These are phyloP conservation scores for Wakefieldia striispora DNA, from an alignment of 768 basidiomycete genomes.

Conservation along the genomic window DNA sequence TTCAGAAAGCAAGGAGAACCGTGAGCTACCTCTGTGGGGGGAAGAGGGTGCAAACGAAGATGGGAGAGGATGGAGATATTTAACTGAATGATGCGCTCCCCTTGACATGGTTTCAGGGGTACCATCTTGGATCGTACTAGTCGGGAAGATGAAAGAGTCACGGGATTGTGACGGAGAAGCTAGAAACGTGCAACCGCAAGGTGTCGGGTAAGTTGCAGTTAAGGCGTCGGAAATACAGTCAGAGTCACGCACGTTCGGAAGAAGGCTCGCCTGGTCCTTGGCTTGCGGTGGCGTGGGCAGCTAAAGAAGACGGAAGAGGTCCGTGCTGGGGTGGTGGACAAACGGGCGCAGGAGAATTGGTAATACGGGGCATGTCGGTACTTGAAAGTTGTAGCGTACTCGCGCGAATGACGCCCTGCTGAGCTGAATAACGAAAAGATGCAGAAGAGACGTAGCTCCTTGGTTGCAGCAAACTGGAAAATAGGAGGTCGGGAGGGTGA, in stretches of 20 bases:
- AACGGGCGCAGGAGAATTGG: constrained; percentile 2
- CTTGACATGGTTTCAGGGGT: constrained; percentile 24
- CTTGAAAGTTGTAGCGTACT: constrained; percentile 65
- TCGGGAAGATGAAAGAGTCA: constrained; percentile 42
- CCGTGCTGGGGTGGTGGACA: background rate
- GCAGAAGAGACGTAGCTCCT: constrained; percentile 41
- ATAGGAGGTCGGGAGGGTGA: background rate
- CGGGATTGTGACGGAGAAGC: constrained; percentile 24
- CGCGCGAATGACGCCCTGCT: constrained; percentile 59
- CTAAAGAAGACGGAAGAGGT: background rate
- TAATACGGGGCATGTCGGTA: constrained; percentile 33
- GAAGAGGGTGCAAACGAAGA: constrained; percentile 27
- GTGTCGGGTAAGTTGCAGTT: constrained; percentile 6
- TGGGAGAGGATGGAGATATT: constrained; percentile 13
- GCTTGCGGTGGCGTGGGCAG: constrained; percentile 13
- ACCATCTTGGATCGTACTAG: constrained; percentile 20
- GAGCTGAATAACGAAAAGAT: constrained; percentile 17
- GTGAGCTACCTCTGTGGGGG: constrained; percentile 23
- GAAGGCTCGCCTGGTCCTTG: constrained; percentile 16
- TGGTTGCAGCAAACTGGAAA: constrained; percentile 54
- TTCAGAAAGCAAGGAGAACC: constrained; percentile 22
- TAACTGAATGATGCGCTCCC: constrained; percentile 14
- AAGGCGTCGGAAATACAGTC: constrained; percentile 6
- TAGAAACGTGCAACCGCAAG: constrained; percentile 23
- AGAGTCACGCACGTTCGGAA: constrained; percentile 24